Evolutionary conservation across 1,139 yeast genomes (phyloP), one percentile per base, ranked within the genome.

Genomic region (Scheffersomyces titani): DNA sequence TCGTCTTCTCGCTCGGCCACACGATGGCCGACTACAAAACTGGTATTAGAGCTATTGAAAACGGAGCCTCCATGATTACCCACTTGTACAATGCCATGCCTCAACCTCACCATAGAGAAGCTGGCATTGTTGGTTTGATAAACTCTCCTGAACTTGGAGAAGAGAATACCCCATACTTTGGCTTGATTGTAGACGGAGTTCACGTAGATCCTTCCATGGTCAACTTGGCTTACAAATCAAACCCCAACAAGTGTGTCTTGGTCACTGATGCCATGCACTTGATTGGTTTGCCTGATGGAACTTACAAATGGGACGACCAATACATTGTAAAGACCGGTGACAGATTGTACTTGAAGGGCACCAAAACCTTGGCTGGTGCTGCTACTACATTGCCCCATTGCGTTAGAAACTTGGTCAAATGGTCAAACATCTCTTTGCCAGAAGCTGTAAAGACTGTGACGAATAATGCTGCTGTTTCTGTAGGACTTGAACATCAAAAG

Each of bases 31-130:
- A 77, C 60, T 83, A 81, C 65, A 72, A 74, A 40, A 81, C 82
- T 19, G 86, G 83, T 11, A 63, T 80, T 20, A 71, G 77, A 56
- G 89, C 89, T 0, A 73, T 85, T 40, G 70, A 74, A 20, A 68
- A 75, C 19, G 89, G 89, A 36, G 87, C 87, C 21, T 69, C 81
- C 36, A 84, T 85, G 88, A 75, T 86, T 53, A 86, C 90, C 5
- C 90, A 86, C 65, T 76, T 86, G 59, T 86, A 83, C 70, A 86
- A 86, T 63, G 90, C 90, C 62, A 86, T 86, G 90, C 87, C 88
- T 2, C 87, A 83, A 65, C 87, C 87, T 1, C 89, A 84, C 64
- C 89, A 85, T 64, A 74, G 90, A 63, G 83, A 84, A 53, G 85
- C 84, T 9, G 89, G 89, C 16, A 81, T 85, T 19, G 77, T 84